These are phyloP conservation scores for Helenozyma rhizophorensis DNA, from an alignment of 805 yeast genomes.

Conservation along the genomic window DNA sequence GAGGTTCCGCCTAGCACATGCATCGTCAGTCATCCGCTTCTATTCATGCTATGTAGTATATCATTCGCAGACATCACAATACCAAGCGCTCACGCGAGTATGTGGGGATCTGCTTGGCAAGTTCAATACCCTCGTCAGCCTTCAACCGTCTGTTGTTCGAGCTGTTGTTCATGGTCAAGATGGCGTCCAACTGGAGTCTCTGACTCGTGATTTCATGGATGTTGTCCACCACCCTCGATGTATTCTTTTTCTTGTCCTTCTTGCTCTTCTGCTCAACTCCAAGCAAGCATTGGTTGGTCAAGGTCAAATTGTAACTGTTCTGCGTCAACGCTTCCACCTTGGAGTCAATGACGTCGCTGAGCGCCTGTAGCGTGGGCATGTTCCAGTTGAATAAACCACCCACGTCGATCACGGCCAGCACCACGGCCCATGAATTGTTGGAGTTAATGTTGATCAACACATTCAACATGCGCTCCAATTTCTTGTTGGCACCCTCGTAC, in stretches of 20 bases:
- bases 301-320: conserved; percentile 42
- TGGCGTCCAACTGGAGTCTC: conserved; percentile 29
- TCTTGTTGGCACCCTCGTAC: conserved; percentile 19
- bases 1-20: too few relatives aligned
- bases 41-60: too few relatives aligned
- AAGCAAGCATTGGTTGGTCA: conserved; percentile 42
- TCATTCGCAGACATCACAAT: too few relatives aligned
- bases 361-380: conserved; percentile 42
- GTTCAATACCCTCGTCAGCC: conserved; percentile 23
- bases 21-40: too few relatives aligned
- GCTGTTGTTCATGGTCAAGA: conserved; percentile 28
- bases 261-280: conserved; percentile 20
- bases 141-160: conserved; percentile 24
- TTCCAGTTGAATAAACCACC: conserved; percentile 70
- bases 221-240: conserved; percentile 17
- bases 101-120: conserved; percentile 44
- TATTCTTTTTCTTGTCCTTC: conserved; percentile 20
- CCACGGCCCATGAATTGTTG: conserved; percentile 54
- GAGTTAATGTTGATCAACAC: conserved; percentile 33
- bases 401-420: conserved; percentile 64
- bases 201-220: conserved; percentile 26
- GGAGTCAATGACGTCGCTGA: conserved; percentile 41
- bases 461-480: conserved; percentile 37
- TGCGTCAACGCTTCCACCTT: conserved; percentile 44
- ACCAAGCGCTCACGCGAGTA: conserved; percentile 51